Percentiles rank a stretch among this genome's conserved stretches.
Conservation (phyloP, 768 basidiomycete genomes). For the Cystofilobasidium capitatum region DNA sequence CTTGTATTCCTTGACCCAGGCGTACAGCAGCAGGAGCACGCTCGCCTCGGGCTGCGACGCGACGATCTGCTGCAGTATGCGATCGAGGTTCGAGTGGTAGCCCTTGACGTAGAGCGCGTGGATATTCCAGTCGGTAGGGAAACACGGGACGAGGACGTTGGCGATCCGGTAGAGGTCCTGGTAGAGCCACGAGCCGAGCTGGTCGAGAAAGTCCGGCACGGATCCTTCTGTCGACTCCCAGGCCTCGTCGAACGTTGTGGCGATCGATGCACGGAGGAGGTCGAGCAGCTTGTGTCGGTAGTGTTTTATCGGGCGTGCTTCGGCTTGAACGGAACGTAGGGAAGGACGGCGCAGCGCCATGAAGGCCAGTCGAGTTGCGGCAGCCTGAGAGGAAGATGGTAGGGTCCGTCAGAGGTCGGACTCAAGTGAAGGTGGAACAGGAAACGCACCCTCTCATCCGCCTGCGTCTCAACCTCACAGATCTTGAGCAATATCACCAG, state of each 20-base stretch:
- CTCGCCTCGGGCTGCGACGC: conserved; percentile 75
- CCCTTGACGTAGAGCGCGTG: conserved; percentile 70
- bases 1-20: conserved; percentile 94
- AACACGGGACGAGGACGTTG: conserved; percentile 76
- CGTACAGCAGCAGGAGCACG: conserved; percentile 70
- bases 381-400: conserved; percentile 51
- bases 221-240: conserved; percentile 56
- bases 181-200: conserved; percentile 73
- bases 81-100: conserved; percentile 78
- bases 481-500: conserved; percentile 88
- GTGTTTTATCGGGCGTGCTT: conserved; percentile 86
- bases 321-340: conserved; percentile 83
- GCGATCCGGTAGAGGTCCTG: conserved; percentile 91
- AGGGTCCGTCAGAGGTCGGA: background rate
- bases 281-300: conserved; percentile 83
- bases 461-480: conserved; percentile 79
- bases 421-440: background rate
- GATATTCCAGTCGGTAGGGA: conserved; percentile 86
- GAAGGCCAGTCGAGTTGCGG: conserved; percentile 52
- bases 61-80: conserved; percentile 59
- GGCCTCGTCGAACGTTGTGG: conserved; percentile 57
- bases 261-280: conserved; percentile 66
- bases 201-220: conserved; percentile 63
- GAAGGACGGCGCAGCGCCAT: background rate
- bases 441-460: conserved; percentile 75